Conservation (phyloP, 495 filamentous ascomycete genomes). For the Xylaria longipes region DNA sequence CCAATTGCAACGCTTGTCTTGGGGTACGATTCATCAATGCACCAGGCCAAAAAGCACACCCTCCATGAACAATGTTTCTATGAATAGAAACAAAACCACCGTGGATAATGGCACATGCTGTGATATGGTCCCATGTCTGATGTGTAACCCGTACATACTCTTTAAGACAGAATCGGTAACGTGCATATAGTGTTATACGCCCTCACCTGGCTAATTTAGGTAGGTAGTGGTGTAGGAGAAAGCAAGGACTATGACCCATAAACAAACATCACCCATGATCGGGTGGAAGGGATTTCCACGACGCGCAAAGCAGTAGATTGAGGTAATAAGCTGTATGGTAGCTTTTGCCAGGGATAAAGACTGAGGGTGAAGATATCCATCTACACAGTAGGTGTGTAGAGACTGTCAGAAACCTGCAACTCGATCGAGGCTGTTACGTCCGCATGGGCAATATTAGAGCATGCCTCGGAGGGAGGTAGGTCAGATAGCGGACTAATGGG, state of each 20-base stretch:
- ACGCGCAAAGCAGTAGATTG: background rate
- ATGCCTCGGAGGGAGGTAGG: background rate
- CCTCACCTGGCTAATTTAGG: background rate
- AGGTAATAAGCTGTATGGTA: background rate
- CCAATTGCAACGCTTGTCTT: background rate
- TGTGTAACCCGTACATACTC: background rate
- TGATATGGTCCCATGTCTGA: background rate
- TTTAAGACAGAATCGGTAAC: background rate
- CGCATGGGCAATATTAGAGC: background rate
- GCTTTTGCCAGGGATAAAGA: background rate
- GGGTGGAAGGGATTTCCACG: background rate
- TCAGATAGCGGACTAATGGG: background rate
- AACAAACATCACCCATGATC: background rate
- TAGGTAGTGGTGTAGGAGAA: background rate
- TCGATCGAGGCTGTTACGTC: background rate
- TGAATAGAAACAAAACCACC: background rate
- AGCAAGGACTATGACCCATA: background rate
- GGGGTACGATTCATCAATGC: background rate
- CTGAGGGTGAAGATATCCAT: background rate
- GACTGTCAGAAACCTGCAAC: background rate
- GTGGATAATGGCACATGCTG: background rate
- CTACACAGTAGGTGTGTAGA: slow-evolving; percentile 1
- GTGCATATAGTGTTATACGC: background rate
- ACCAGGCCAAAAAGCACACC: background rate
- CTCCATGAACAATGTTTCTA: background rate